Percentiles rank a stretch among this genome's conserved stretches.
Evolutionary conservation across 2,329 filamentous ascomycete species (phyloP).

Genomic region (Ramularia collo-cygni): DNA sequence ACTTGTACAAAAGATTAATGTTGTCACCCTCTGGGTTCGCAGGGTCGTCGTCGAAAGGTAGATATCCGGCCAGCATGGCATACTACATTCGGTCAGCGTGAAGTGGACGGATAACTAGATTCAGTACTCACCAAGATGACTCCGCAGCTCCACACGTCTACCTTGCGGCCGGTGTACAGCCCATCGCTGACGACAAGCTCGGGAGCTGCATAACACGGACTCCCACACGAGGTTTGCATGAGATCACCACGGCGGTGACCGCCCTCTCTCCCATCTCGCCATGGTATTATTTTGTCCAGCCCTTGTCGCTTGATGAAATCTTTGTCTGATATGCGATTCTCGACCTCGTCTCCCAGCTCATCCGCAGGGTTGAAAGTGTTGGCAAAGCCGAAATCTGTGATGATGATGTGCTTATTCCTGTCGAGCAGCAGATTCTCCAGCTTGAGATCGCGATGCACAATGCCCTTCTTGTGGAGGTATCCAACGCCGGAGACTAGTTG

Average conservation of each 20-base stretch:
- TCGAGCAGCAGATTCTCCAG: slow-evolving; percentile 94
- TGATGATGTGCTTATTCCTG: slow-evolving; percentile 97
- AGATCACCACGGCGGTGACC: slow-evolving; percentile 73
- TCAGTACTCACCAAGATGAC: slow-evolving; percentile 85
- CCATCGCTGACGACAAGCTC: slow-evolving; percentile 97
- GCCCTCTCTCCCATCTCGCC: slow-evolving; percentile 47
- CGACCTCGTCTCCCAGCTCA: slow-evolving; percentile 82
- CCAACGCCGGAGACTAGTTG: slow-evolving; percentile 95
- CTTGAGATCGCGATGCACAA: slow-evolving; percentile 94
- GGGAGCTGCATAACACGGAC: slow-evolving; percentile 93
- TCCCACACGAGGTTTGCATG: slow-evolving; percentile 98
- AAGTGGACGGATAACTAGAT: too few species aligned
- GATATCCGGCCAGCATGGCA: slow-evolving; percentile 94
- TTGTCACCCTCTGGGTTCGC: slow-evolving; percentile 98
- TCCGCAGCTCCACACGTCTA: slow-evolving; percentile 98
- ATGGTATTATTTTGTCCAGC: slow-evolving; percentile 67
- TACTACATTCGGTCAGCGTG: slow-evolving; percentile 59
- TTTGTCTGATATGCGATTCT: slow-evolving; percentile 76
- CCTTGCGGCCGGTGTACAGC: slow-evolving; percentile 92
- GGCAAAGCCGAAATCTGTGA: slow-evolving; percentile 97
- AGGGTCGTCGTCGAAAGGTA: slow-evolving; percentile 96
- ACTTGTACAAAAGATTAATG: slow-evolving; percentile 98
- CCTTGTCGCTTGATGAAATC: slow-evolving; percentile 81
- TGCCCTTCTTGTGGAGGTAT: slow-evolving; percentile 96
- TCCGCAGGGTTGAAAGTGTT: slow-evolving; percentile 92